Evolutionary conservation across 139 green algal genomes (phyloP), one percentile per base, ranked within the genome.

Genomic region (Diplosphaera chodatii): DNA sequence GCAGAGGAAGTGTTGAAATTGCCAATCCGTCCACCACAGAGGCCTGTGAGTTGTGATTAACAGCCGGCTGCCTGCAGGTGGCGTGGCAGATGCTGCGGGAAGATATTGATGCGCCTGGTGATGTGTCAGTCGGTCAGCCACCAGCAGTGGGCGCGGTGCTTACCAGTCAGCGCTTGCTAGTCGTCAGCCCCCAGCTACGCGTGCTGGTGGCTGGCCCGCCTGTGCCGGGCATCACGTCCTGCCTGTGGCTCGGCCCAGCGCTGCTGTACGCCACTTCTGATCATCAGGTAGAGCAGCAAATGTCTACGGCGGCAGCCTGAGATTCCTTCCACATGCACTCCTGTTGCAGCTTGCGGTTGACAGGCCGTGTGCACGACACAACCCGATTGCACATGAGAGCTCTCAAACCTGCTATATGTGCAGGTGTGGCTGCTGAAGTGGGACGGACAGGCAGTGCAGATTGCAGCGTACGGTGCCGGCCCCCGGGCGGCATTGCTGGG

Each of bases 11-110:
- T n/a, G n/a, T n/a, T n/a, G n/a, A n/a, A n/a, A n/a, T n/a, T n/a
- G n/a, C n/a, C n/a, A n/a, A n/a, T n/a, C n/a, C n/a, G n/a, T n/a
- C n/a, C n/a, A n/a, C n/a, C n/a, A n/a, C n/a, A n/a, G n/a, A n/a
- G n/a, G n/a, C n/a, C n/a, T n/a, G n/a, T n/a, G n/a, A n/a, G n/a
- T n/a, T n/a, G n/a, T n/a, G n/a, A n/a, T n/a, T n/a, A n/a, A n/a
- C n/a, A n/a, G n/a, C n/a, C 27, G 8, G 13, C 34, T 31, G 23
- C 25, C 20, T 55, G 62, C 75, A 85, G 78, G 68, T 87, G 48
- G 74, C 77, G 3, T 88, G 83, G 83, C 83, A 88, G 63, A 72
- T 68, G 22, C 77, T 88, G 67, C n/a, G 74, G n/a, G 74, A 77
- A 22, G 33, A 56, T 25, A 63, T 59, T 32, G 72, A 67, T 23